These are phyloP conservation scores for Fusarium transvaalense DNA, from an alignment of 2,329 filamentous ascomycete species.

Conservation along the genomic window DNA sequence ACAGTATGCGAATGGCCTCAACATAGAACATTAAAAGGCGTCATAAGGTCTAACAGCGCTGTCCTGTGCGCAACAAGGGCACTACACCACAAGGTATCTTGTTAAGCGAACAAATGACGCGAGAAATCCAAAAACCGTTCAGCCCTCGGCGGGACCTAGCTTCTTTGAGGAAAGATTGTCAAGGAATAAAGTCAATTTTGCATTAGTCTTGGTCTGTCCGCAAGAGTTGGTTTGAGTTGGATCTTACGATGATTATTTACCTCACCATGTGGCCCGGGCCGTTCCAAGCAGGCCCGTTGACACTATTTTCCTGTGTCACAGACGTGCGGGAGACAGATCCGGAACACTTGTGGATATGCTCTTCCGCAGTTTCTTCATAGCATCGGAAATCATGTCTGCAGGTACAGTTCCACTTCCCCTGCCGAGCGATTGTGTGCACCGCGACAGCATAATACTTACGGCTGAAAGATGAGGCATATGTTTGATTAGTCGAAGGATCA, in stretches of 20 bases:
- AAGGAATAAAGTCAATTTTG: neutral
- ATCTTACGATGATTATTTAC: slow-evolving; percentile 8
- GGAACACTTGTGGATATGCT: too few species aligned
- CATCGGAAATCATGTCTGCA: neutral
- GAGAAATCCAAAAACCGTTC: neutral
- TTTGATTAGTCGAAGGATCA: neutral
- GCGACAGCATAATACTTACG: too few species aligned
- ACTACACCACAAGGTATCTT: neutral
- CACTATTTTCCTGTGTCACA: neutral
- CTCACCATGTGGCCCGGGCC: neutral
- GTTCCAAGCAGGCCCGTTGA: neutral
- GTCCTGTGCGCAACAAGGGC: neutral
- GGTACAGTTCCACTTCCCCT: too few species aligned
- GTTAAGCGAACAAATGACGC: neutral
- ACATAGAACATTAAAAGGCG: neutral
- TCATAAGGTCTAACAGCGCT: neutral
- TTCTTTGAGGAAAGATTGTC: neutral
- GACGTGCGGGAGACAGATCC: neutral
- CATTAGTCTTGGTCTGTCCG: neutral
- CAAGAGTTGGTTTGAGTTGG: neutral
- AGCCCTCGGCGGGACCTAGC: slow-evolving; percentile 1
- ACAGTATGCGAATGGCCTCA: too few species aligned
- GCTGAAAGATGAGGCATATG: neutral
- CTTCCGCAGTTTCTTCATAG: too few species aligned
- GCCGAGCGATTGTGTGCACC: too few species aligned